Percentiles rank a stretch among this genome's conserved stretches.
phyloP scores from a whole-genome alignment of 2,329 filamentous ascomycete species.

The Plectosphaerella sp. region DNA sequence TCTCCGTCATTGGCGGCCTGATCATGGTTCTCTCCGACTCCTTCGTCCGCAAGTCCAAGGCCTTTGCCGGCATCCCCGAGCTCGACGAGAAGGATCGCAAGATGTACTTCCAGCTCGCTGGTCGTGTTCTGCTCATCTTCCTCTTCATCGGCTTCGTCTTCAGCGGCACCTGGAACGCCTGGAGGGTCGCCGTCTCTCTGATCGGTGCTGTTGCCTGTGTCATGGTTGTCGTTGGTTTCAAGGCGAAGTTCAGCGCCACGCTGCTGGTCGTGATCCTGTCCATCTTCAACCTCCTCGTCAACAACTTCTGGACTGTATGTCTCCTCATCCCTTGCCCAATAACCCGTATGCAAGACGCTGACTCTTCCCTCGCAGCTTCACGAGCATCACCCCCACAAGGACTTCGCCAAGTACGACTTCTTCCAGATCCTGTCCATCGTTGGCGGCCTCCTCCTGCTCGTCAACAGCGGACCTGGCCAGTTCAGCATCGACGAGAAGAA shows the following conservation, averaged over 20 bases:
- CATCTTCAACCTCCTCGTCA: slow-evolving; percentile 93
- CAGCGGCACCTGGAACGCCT: slow-evolving; percentile 86
- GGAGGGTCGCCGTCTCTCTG: slow-evolving; percentile 78
- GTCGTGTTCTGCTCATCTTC: slow-evolving; percentile 93
- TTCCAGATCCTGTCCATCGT: slow-evolving; percentile 99
- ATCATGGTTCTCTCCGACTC: slow-evolving; percentile 98
- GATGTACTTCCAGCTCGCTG: slow-evolving; percentile 99
- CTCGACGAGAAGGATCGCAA: slow-evolving; percentile 99
- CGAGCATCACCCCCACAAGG: slow-evolving; percentile 97
- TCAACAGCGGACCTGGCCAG: slow-evolving; percentile 97
- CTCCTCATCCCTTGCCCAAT: not conserved
- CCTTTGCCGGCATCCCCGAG: slow-evolving; percentile 87
- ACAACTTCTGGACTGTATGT: slow-evolving; percentile 99
- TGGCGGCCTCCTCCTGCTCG: slow-evolving; percentile 88
- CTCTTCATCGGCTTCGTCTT: slow-evolving; percentile 96
- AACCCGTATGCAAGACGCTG: not conserved
- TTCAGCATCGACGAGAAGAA: slow-evolving; percentile 99
- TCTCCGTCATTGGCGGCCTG: slow-evolving; percentile 93
- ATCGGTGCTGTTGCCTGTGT: slow-evolving; percentile 87
- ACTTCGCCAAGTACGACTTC: slow-evolving; percentile 99
- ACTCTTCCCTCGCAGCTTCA: slow-evolving; percentile 61
- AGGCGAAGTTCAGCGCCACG: slow-evolving; percentile 97
- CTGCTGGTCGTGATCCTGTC: slow-evolving; percentile 93
- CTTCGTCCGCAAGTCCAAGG: slow-evolving; percentile 96
- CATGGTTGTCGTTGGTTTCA: slow-evolving; percentile 99